Evolutionary conservation across 352 stramenopile genomes (phyloP).

Genomic region (Phytophthora pisi): DNA sequence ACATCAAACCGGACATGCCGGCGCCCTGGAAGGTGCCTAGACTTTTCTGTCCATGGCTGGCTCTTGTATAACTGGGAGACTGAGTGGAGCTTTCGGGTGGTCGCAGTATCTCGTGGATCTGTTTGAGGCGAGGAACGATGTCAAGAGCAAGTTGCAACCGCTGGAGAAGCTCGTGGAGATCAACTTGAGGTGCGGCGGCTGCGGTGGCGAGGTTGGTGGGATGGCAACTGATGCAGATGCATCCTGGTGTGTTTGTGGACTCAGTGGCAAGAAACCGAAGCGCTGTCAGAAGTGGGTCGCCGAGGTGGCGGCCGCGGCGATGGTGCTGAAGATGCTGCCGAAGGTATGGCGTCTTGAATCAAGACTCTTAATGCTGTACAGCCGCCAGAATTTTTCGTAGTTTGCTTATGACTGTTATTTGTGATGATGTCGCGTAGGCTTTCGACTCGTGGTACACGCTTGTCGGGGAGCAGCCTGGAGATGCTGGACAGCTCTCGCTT

Average conservation of each 20-base stretch:
- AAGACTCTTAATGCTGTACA: not conserved
- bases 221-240: slow-evolving; percentile 6
- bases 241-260: not conserved
- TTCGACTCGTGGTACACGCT: slow-evolving; percentile 82
- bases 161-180: slow-evolving; percentile 80
- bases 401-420: not conserved
- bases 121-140: slow-evolving; percentile 56
- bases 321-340: slow-evolving; percentile 56
- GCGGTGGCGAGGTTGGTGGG: not conserved
- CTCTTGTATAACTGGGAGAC: not conserved
- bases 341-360: slow-evolving; percentile 26
- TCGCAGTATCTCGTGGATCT: slow-evolving; percentile 78
- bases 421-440: slow-evolving; percentile 37
- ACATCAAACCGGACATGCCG: slow-evolving; percentile 75
- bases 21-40: slow-evolving; percentile 77
- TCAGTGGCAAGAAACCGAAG: slow-evolving; percentile 76
- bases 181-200: slow-evolving; percentile 52
- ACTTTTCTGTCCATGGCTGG: not conserved
- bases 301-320: slow-evolving; percentile 63
- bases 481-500: slow-evolving; percentile 45
- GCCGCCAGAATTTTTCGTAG: not conserved
- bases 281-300: slow-evolving; percentile 81
- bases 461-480: slow-evolving; percentile 39
- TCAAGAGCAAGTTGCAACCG: slow-evolving; percentile 65
- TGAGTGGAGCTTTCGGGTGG: not conserved